Conservation (phyloP, 225 moss, liverwort and hornwort genomes). For the Thuidium tamariscinum region DNA sequence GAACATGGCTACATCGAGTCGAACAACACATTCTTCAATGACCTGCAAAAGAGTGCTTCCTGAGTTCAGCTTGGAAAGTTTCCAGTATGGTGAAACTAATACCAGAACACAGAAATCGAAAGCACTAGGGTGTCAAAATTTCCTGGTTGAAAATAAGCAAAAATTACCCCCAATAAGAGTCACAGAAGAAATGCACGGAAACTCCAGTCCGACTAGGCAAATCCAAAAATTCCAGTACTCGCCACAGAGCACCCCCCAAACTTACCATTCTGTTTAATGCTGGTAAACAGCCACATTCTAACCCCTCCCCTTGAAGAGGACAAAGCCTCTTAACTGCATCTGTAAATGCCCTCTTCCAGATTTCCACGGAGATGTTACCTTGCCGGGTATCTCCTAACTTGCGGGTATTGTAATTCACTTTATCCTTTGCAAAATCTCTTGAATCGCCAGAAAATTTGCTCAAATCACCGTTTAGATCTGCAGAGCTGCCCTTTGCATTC, state of each 20-base stretch:
- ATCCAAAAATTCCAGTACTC: neutral
- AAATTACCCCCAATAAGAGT: neutral
- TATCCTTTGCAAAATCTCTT: conserved; percentile 10
- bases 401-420: conserved; percentile 11
- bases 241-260: neutral
- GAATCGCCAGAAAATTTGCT: conserved; percentile 13
- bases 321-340: conserved; percentile 13
- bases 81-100: neutral
- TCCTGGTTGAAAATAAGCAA: neutral
- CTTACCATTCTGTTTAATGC: conserved; percentile 24
- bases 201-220: neutral
- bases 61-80: neutral
- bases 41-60: conserved; percentile 36
- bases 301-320: conserved; percentile 18
- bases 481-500: conserved; percentile 16
- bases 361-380: conserved; percentile 20
- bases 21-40: conserved; percentile 78
- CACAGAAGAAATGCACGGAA: neutral
- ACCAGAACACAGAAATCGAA: neutral
- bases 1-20: conserved; percentile 96
- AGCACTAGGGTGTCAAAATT: neutral
- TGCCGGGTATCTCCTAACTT: conserved; percentile 17
- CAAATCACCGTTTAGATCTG: conserved; percentile 1
- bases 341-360: conserved; percentile 21
- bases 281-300: conserved; percentile 17